Evolutionary conservation across 2,329 filamentous ascomycete species (phyloP).

Genomic region (Anthostomella pinea): DNA sequence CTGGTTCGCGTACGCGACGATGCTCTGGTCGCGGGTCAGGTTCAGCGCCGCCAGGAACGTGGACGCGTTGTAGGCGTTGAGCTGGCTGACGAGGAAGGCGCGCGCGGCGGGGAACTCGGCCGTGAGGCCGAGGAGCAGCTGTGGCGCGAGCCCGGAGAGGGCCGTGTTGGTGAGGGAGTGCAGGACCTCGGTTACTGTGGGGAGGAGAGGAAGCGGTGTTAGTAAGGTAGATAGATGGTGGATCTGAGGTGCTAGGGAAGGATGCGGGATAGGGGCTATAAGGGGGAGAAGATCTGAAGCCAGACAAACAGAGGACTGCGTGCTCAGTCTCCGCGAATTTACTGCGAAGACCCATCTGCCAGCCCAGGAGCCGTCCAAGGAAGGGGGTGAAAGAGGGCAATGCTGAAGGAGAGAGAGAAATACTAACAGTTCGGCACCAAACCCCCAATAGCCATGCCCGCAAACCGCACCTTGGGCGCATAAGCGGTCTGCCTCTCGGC

Average conservation of each 20-base stretch:
- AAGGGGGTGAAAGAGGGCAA: background rate
- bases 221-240: too few species aligned
- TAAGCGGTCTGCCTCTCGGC: constrained; percentile 50
- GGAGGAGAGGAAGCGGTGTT: too few species aligned
- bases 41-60: constrained; percentile 6
- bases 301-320: too few species aligned
- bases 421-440: constrained; percentile 3
- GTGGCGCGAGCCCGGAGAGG: background rate
- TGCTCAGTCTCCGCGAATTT: too few species aligned
- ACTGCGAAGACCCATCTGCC: too few species aligned
- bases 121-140: constrained; percentile 1
- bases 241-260: too few species aligned
- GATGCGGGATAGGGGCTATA: too few species aligned
- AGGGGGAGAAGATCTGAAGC: too few species aligned
- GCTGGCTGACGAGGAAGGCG: constrained; percentile 4
- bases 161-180: background rate
- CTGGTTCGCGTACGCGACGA: background rate
- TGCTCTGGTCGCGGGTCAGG: background rate
- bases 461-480: constrained; percentile 44
- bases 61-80: constrained; percentile 7
- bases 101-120: constrained; percentile 7
- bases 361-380: background rate
- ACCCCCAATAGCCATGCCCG: constrained; percentile 4
- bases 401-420: background rate
- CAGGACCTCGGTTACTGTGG: too few species aligned